Percentiles rank a stretch among this genome's conserved stretches.
phyloP scores from a whole-genome alignment of 1,139 yeast species.

The Kazachstania sp. region DNA sequence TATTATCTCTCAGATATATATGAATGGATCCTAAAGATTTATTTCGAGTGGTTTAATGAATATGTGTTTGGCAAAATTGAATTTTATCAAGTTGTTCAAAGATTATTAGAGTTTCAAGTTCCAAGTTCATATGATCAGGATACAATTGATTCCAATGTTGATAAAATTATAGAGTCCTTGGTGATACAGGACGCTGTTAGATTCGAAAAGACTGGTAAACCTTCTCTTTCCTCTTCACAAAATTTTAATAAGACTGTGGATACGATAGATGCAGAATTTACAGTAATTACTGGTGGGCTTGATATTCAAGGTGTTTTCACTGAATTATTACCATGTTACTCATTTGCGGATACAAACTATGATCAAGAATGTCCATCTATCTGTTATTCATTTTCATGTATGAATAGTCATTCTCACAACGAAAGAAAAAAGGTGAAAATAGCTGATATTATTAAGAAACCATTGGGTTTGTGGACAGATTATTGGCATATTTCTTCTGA shows the following conservation, averaged over 20 bases:
- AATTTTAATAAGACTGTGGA: constrained; percentile 9
- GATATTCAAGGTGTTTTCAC: constrained; percentile 40
- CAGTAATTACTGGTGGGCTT: constrained; percentile 28
- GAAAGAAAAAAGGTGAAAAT: constrained; percentile 22
- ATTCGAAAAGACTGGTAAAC: constrained; percentile 14
- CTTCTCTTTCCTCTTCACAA: neutral
- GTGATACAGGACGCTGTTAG: constrained; percentile 40
- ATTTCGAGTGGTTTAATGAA: constrained; percentile 35
- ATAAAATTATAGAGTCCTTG: constrained; percentile 43
- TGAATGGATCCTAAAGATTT: constrained; percentile 39
- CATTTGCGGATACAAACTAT: constrained; percentile 19
- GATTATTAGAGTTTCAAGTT: constrained; percentile 36
- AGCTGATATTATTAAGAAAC: constrained; percentile 30
- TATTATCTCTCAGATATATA: constrained; percentile 44
- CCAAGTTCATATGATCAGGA: constrained; percentile 30
- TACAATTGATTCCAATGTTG: constrained; percentile 32
- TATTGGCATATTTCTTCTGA: constrained; percentile 62
- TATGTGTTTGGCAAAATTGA: constrained; percentile 41
- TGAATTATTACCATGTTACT: constrained; percentile 33
- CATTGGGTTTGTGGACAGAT: constrained; percentile 57
- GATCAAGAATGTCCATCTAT: constrained; percentile 7
- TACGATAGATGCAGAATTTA: constrained; percentile 11
- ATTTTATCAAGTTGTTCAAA: constrained; percentile 48
- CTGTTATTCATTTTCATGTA: constrained; percentile 24
- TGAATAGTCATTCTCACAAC: constrained; percentile 27